Percentiles rank a stretch among this genome's conserved stretches.
Conservation (phyloP, 768 basidiomycete genomes). For the Lentinula lateritia region DNA sequence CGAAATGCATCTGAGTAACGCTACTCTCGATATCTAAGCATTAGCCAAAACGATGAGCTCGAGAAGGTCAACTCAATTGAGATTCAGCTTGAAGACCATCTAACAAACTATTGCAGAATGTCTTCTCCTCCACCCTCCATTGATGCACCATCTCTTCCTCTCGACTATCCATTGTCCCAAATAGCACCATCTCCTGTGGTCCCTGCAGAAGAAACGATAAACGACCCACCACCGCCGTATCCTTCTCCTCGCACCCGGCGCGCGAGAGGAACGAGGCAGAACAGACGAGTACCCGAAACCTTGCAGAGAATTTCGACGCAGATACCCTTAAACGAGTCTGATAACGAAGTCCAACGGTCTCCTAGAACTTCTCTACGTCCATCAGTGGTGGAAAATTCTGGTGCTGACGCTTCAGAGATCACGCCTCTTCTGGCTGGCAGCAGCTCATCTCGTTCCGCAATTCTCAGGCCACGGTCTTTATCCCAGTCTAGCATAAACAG, state of each 20-base stretch:
- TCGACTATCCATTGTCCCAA: not conserved
- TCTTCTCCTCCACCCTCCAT: not conserved
- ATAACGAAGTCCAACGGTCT: slow-evolving; percentile 24
- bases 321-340: slow-evolving; percentile 22
- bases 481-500: slow-evolving; percentile 55
- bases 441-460: slow-evolving; percentile 16
- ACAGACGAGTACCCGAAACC: slow-evolving; percentile 3
- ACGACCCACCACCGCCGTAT: slow-evolving; percentile 72
- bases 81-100: too few relatives aligned
- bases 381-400: slow-evolving; percentile 19
- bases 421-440: slow-evolving; percentile 39
- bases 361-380: slow-evolving; percentile 16
- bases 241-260: slow-evolving; percentile 29
- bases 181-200: not conserved
- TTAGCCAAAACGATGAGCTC: too few relatives aligned
- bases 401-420: slow-evolving; percentile 33
- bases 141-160: not conserved
- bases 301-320: slow-evolving; percentile 17
- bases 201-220: not conserved
- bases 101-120: not conserved
- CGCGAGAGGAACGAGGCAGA: slow-evolving; percentile 34
- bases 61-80: too few relatives aligned
- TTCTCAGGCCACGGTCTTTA: slow-evolving; percentile 44
- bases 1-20: too few relatives aligned
- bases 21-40: too few relatives aligned